phyloP scores from a whole-genome alignment of 1,284 basidiomycete genomes.

The Sporisorium exsertum region DNA sequence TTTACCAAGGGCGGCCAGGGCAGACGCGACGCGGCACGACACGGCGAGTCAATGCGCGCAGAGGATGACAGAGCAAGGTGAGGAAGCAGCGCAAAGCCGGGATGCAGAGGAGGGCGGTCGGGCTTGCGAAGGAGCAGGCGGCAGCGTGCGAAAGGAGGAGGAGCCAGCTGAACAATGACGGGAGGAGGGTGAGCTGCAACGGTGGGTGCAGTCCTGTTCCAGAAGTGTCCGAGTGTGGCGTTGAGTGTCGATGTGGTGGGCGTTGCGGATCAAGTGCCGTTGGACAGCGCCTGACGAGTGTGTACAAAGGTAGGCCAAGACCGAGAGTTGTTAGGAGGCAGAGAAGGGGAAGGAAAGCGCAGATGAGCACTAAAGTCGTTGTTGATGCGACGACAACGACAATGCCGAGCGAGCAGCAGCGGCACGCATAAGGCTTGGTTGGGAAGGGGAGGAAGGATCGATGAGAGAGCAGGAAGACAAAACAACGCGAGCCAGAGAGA shows the following conservation, averaged over 20 bases:
- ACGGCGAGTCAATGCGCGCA: too few species aligned
- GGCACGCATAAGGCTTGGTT: constrained; percentile 41
- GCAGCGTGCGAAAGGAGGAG: background rate
- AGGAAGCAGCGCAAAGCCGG: constrained; percentile 13
- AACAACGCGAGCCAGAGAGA: too few species aligned
- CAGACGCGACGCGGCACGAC: constrained; percentile 29
- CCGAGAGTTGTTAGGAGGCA: constrained; percentile 7
- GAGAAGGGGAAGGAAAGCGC: constrained; percentile 11
- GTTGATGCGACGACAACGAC: constrained; percentile 12
- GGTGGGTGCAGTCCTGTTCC: too few species aligned
- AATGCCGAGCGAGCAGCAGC: constrained; percentile 43
- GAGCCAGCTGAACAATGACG: background rate
- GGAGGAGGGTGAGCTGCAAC: background rate
- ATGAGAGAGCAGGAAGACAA: too few species aligned
- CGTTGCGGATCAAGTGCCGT: background rate
- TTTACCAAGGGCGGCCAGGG: constrained; percentile 19
- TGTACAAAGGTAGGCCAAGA: constrained; percentile 3
- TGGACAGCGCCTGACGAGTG: constrained; percentile 3
- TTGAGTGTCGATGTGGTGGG: background rate
- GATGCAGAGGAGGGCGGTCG: constrained; percentile 27
- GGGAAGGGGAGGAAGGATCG: background rate
- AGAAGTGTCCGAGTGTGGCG: too few species aligned
- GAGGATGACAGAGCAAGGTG: constrained; percentile 3
- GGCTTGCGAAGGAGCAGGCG: constrained; percentile 16
- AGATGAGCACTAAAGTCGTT: constrained; percentile 15